Evolutionary conservation across 2,329 filamentous ascomycete species (phyloP).

Genomic region (Exophiala dermatitidis): DNA sequence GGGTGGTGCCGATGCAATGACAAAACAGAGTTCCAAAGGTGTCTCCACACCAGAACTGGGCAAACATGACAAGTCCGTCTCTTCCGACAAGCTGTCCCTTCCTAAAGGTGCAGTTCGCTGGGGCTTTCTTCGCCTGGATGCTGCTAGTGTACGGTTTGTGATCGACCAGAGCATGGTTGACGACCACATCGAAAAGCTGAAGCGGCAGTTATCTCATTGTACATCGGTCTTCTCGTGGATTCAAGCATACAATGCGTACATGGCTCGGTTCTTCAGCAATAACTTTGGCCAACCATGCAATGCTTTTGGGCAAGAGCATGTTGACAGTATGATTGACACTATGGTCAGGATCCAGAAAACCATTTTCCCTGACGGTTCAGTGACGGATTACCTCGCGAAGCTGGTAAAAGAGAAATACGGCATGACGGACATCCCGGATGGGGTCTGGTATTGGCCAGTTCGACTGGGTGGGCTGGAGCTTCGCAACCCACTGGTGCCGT

Average conservation of each 20-base stretch:
- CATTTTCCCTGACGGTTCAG: constrained; percentile 44
- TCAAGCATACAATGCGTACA: constrained; percentile 55
- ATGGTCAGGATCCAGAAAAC: constrained; percentile 47
- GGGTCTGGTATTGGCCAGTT: constrained; percentile 48
- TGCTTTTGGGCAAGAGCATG: constrained; percentile 49
- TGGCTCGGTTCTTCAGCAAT: constrained; percentile 49
- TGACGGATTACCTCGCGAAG: constrained; percentile 51
- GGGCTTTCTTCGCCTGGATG: constrained; percentile 54
- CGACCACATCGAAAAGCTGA: constrained; percentile 49
- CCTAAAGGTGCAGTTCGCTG: constrained; percentile 51
- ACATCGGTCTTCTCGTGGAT: constrained; percentile 54
- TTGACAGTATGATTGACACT: constrained; percentile 49
- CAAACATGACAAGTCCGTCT: constrained; percentile 2
- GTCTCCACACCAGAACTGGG: too few species aligned
- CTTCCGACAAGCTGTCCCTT: constrained; percentile 29
- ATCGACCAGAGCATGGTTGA: constrained; percentile 56
- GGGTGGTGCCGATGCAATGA: too few species aligned
- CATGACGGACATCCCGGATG: constrained; percentile 42
- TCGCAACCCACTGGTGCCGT: constrained; percentile 44
- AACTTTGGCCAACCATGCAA: constrained; percentile 52
- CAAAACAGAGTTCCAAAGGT: too few species aligned
- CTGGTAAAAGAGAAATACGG: constrained; percentile 49
- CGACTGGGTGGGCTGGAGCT: constrained; percentile 47
- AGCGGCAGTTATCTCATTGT: constrained; percentile 50
- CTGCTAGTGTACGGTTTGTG: constrained; percentile 47